phyloP scores from a whole-genome alignment of 305 asterid species.

The Caryopteris hybrid region DNA sequence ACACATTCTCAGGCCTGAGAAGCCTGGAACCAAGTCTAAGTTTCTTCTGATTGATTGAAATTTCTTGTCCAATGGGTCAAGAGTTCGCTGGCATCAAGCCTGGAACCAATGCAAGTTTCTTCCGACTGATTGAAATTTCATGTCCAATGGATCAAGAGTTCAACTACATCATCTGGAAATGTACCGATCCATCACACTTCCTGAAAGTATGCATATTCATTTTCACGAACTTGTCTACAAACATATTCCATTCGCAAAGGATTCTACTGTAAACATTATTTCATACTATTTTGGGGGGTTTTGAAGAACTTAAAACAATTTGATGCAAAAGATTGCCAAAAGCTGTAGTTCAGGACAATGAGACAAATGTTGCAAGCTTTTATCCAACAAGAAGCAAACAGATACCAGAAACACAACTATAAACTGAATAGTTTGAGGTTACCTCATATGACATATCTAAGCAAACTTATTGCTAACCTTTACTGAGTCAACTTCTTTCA shows the following conservation, averaged over 20 bases:
- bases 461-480: not conserved
- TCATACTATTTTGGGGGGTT: not conserved
- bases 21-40: not conserved
- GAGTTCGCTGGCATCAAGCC: not conserved
- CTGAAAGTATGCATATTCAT: not conserved
- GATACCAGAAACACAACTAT: not conserved
- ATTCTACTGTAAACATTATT: not conserved
- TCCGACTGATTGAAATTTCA: not conserved
- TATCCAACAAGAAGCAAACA: not conserved
- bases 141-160: not conserved
- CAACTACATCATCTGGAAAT: not conserved
- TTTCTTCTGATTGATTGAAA: not conserved
- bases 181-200: not conserved
- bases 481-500: not conserved
- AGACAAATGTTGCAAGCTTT: not conserved
- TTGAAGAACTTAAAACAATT: not conserved
- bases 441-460: not conserved
- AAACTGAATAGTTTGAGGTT: not conserved
- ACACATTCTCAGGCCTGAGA: slow-evolving; percentile 2
- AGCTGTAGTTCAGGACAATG: not conserved
- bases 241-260: not conserved
- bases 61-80: not conserved
- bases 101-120: not conserved
- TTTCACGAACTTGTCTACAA: not conserved
- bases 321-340: not conserved